A percentile compares a stretch with the other conserved stretches of the same genome.
These are phyloP conservation scores for Murraya koenigii DNA, from an alignment of 345 rosid species.

Conservation along the genomic window DNA sequence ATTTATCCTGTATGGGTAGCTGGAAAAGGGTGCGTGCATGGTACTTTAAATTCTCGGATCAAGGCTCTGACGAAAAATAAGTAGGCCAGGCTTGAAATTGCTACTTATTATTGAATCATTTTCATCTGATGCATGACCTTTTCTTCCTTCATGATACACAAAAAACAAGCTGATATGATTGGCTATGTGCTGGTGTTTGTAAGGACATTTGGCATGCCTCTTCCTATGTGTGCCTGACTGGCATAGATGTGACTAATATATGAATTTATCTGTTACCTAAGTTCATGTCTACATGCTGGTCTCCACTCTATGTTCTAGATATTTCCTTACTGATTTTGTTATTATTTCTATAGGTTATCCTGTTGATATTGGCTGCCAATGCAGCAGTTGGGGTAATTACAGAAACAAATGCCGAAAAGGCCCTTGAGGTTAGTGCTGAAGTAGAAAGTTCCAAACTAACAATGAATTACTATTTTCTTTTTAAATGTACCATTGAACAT, in stretches of 20 bases:
- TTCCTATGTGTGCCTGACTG: background rate
- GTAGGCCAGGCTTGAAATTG: background rate
- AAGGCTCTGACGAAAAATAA: background rate
- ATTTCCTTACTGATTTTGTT: conserved; percentile 15
- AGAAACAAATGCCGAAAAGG: conserved; percentile 99
- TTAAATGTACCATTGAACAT: background rate
- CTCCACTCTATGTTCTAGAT: background rate
- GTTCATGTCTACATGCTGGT: conserved; percentile 10
- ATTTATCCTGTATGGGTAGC: background rate
- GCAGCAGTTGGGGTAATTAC: conserved; percentile 98
- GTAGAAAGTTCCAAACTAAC: background rate
- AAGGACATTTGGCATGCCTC: background rate
- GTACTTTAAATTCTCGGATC: background rate
- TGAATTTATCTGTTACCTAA: background rate
- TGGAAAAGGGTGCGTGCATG: background rate
- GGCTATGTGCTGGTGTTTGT: background rate
- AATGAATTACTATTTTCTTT: background rate
- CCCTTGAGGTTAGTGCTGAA: conserved; percentile 70
- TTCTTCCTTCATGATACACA: background rate
- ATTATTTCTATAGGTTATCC: conserved; percentile 61
- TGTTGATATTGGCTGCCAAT: conserved; percentile 97
- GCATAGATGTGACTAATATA: background rate
- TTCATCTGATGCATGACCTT: background rate
- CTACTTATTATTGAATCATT: background rate
- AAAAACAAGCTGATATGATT: background rate